These are phyloP conservation scores for Cryptococcus floricola DNA, from an alignment of 1,284 basidiomycete genomes.

Conservation along the genomic window DNA sequence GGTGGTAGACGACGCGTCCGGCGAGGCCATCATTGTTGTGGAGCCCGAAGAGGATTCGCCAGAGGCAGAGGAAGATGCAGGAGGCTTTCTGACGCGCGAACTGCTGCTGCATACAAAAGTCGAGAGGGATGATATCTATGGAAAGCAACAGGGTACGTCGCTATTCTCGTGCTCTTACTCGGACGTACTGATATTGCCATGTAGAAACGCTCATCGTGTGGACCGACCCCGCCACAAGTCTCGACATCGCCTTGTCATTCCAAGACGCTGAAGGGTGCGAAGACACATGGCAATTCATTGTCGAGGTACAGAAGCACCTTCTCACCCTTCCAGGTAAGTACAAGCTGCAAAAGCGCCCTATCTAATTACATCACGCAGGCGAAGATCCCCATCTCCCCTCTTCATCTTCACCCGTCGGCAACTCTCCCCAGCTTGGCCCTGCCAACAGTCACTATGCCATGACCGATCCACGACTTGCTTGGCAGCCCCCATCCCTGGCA, in stretches of 20 bases:
- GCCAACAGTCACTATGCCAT: conserved; percentile 5
- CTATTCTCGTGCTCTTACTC: neutral
- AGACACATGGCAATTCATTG: conserved; percentile 96
- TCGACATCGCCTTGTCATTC: conserved; percentile 94
- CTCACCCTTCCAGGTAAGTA: conserved; percentile 31
- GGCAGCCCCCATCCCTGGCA: conserved; percentile 37
- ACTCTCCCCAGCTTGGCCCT: conserved; percentile 32
- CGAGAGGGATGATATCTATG: conserved; percentile 74
- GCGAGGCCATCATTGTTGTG: conserved; percentile 77
- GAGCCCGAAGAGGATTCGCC: conserved; percentile 60
- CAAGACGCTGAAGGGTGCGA: conserved; percentile 93
- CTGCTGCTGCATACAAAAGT: conserved; percentile 41
- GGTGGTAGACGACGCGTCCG: conserved; percentile 70
- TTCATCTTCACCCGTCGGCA: conserved; percentile 38
- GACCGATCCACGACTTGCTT: conserved; percentile 14
- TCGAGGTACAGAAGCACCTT: conserved; percentile 72
- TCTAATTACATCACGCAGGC: conserved; percentile 9
- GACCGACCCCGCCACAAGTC: conserved; percentile 85
- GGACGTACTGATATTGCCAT: neutral
- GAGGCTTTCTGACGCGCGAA: conserved; percentile 46
- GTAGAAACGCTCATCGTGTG: conserved; percentile 96
- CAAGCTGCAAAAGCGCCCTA: neutral
- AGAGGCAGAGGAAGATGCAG: conserved; percentile 28
- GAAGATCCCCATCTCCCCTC: conserved; percentile 30
- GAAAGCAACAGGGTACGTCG: conserved; percentile 78